phyloP scores from a whole-genome alignment of 768 basidiomycete species.

The Ephemerocybe angulata region DNA sequence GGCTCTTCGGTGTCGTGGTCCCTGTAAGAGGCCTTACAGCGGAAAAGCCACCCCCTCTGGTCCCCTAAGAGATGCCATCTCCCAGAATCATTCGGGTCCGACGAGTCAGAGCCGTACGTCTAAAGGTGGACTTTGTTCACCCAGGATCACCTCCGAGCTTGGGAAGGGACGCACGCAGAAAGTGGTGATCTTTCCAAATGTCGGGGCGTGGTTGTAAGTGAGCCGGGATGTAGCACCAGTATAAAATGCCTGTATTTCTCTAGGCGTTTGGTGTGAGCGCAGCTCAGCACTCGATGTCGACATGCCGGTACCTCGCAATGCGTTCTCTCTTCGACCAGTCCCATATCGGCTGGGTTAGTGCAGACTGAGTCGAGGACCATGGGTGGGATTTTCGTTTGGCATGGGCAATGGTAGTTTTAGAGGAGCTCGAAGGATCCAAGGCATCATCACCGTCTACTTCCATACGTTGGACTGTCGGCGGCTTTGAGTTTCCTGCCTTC shows the following conservation, averaged over 20 bases:
- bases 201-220: slow-evolving; percentile 25
- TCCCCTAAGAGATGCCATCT: slow-evolving; percentile 47
- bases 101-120: neutral
- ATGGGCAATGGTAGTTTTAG: neutral
- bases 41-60: slow-evolving; percentile 40
- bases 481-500: too few species aligned
- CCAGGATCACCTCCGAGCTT: too few species aligned
- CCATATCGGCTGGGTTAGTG: neutral
- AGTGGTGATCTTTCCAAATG: slow-evolving; percentile 39
- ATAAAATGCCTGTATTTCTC: slow-evolving; percentile 32
- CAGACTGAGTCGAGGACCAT: neutral
- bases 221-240: slow-evolving; percentile 34
- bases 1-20: neutral
- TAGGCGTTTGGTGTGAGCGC: neutral
- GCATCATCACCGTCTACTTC: too few species aligned
- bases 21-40: slow-evolving; percentile 18
- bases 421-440: too few species aligned
- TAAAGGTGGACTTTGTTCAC: neutral
- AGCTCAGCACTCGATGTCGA: neutral
- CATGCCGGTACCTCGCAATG: neutral
- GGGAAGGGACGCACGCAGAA: slow-evolving; percentile 40
- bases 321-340: slow-evolving; percentile 5
- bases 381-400: neutral
- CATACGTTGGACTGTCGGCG: too few species aligned
- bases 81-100: neutral